phyloP scores from a whole-genome alignment of 495 filamentous ascomycete genomes.

The Podospora didyma region DNA sequence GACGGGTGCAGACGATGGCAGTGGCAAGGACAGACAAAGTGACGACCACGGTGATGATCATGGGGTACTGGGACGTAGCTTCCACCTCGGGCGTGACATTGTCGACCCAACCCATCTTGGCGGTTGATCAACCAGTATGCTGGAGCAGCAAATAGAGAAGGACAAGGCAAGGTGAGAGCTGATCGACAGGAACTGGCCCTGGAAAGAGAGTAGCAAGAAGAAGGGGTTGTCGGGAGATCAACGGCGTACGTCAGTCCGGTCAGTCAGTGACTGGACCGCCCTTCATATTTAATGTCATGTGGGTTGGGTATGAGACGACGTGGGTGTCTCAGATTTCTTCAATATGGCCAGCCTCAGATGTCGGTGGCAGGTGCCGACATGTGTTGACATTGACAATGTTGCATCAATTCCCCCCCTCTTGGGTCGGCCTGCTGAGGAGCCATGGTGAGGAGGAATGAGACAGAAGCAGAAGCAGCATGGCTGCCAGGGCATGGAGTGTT shows the following conservation, averaged over 20 bases:
- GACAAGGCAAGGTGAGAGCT: background rate
- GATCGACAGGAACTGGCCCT: background rate
- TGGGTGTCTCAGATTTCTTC: no score
- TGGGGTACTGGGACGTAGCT: conserved; percentile 21
- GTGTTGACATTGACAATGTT: no score
- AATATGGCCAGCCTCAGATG: no score
- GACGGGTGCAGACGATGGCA: conserved; percentile 12
- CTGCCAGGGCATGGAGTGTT: no score
- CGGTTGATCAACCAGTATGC: background rate
- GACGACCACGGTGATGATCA: conserved; percentile 22
- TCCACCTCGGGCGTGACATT: conserved; percentile 25
- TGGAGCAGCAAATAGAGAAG: no score
- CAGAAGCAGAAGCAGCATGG: no score
- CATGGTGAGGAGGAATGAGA: no score
- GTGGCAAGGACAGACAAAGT: conserved; percentile 19
- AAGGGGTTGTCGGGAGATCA: background rate
- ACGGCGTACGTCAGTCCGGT: background rate
- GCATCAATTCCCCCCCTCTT: no score
- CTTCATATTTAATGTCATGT: background rate
- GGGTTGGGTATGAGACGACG: no score
- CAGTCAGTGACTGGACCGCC: background rate
- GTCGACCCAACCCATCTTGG: conserved; percentile 27
- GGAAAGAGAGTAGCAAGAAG: background rate
- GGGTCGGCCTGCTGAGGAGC: no score
- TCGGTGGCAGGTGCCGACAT: no score